Evolutionary conservation across 1,284 basidiomycete species (phyloP).

Genomic region (Sutorius eximius): DNA sequence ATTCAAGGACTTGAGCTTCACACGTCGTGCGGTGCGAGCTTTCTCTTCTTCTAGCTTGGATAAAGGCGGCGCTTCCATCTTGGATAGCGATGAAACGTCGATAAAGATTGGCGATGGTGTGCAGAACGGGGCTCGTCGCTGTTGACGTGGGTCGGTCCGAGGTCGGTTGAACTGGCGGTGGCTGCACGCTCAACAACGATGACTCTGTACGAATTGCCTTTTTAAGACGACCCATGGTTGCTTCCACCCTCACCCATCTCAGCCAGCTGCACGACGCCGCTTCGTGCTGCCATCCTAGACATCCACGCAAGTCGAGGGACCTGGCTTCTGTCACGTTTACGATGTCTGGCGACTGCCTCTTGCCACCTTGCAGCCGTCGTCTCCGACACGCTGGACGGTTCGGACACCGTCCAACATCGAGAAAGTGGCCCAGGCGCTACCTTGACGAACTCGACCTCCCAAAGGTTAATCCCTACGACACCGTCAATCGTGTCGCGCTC

Average conservation of each 20-base stretch:
- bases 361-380: too few relatives aligned
- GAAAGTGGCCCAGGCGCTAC: background rate
- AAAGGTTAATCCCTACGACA: background rate
- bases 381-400: background rate
- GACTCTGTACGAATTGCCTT: conserved; percentile 23
- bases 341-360: background rate
- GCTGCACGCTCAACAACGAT: background rate
- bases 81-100: background rate
- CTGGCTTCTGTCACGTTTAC: background rate
- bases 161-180: conserved; percentile 15
- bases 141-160: conserved; percentile 13
- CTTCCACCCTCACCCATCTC: background rate
- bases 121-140: background rate
- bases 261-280: background rate
- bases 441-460: background rate
- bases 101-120: background rate
- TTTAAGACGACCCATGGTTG: conserved; percentile 16
- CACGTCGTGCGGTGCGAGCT: conserved; percentile 53
- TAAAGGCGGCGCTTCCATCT: conserved; percentile 23
- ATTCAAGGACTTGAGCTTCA: conserved; percentile 58
- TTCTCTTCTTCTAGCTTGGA: conserved; percentile 62
- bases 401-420: background rate
- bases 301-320: background rate
- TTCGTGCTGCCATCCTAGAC: background rate
- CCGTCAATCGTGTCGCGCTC: conserved; percentile 1